Conservation (phyloP, 306 rosid species). For the Cucurbita moschata region DNA sequence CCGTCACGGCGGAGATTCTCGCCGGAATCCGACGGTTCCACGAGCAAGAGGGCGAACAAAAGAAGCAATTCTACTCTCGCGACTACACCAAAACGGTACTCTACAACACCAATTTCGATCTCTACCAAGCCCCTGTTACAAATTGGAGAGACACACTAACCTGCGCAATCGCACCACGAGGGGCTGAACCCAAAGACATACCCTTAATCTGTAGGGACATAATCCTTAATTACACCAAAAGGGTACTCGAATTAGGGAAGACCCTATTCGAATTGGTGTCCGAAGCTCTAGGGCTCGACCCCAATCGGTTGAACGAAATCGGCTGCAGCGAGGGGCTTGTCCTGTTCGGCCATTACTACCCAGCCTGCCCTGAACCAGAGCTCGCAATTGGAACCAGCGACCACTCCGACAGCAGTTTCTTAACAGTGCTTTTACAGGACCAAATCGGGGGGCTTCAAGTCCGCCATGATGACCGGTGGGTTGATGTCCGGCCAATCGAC, state of each 20-base stretch:
- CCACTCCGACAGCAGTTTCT: conserved; percentile 3
- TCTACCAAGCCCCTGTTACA: conserved; percentile 21
- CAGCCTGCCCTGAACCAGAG: conserved; percentile 53
- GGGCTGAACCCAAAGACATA: conserved; percentile 10
- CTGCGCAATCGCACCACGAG: conserved; percentile 20
- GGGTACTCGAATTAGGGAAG: conserved; percentile 17
- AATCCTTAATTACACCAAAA: conserved; percentile 23
- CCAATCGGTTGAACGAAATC: conserved; percentile 22
- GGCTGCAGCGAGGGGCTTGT: conserved; percentile 30
- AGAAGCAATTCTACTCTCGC: conserved; percentile 26
- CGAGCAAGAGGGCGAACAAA: conserved; percentile 26
- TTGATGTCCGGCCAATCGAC: neutral
- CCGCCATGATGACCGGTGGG: neutral
- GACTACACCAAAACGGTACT: conserved; percentile 6
- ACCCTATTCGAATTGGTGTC: conserved; percentile 32
- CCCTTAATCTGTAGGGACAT: conserved; percentile 31
- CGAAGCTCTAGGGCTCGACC: conserved; percentile 38
- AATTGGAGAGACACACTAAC: conserved; percentile 49
- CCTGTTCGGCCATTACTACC: conserved; percentile 38
- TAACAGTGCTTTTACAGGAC: conserved; percentile 5
- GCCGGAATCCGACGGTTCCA: conserved; percentile 23
- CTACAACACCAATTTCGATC: conserved; percentile 25
- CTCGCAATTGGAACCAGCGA: conserved; percentile 23
- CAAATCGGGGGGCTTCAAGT: conserved; percentile 13
- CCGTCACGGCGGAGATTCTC: conserved; percentile 19